Evolutionary conservation across 2,329 filamentous ascomycete species (phyloP).

Genomic region (Aspergillus tanneri): DNA sequence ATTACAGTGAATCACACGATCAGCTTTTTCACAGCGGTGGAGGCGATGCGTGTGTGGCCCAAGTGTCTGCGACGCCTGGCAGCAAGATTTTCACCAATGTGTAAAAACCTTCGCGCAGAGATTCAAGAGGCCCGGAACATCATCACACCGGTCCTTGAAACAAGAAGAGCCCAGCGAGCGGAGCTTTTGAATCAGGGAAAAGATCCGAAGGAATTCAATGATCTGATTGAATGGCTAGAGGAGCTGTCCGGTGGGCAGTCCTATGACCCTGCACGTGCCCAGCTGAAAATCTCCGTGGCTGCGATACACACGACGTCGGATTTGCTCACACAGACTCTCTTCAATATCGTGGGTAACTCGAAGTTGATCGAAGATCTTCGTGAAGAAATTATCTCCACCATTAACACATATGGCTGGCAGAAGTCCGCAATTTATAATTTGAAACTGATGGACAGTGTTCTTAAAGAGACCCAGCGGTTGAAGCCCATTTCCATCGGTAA

Average conservation of each 20-base stretch:
- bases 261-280: constrained; percentile 21
- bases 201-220: constrained; percentile 10
- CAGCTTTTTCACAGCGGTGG: constrained; percentile 17
- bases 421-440: background rate
- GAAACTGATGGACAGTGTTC: too few relatives aligned
- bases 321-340: background rate
- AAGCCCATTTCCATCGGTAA: background rate
- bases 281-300: too few relatives aligned
- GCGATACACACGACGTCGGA: background rate
- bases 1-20: constrained; percentile 28
- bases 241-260: constrained; percentile 19
- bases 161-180: background rate
- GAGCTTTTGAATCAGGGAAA: background rate
- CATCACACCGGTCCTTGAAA: constrained; percentile 10
- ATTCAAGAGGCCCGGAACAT: constrained; percentile 12
- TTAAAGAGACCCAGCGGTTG: too few relatives aligned
- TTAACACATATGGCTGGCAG: background rate
- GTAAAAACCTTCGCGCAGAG: constrained; percentile 11
- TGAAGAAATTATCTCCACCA: background rate
- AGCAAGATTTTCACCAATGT: constrained; percentile 10
- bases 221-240: constrained; percentile 30
- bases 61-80: constrained; percentile 7
- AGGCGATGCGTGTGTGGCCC: constrained; percentile 14
- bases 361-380: background rate
- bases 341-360: background rate